Base-by-base conservation (phyloP, 176 grass and related monocot genomes). In the Luzula sylvatica region DNA sequence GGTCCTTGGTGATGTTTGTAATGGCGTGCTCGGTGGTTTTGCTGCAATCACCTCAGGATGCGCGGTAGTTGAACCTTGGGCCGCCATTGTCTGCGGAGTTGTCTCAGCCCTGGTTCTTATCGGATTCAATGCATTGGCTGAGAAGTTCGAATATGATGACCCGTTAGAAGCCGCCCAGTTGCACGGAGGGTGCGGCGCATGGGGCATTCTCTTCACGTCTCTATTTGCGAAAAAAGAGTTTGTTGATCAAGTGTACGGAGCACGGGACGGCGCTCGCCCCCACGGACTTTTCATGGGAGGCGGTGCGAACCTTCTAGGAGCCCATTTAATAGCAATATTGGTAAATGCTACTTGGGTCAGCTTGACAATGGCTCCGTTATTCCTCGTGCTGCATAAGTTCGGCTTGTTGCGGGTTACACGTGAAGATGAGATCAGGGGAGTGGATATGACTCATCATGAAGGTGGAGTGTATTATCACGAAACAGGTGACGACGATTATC, bases 221-320 rank as follows among this genome's bases (percentile, higher is more conserved):
- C 73, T 77, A 21, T 77, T 77, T 9, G 65, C 73, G 5, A 52
- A 50, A 32, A 59, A 77, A 29, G 60, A 69, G 65, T 77, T 62
- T 59, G 73, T 77, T 22, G 38, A 69, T 32, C 46, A 77, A 38
- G 65, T 77, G 18, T 69, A 44, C 23, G 56, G 39, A 4, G 73
- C 49, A 14, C 22, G 65, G 1, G 26, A 45, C 3, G 65, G 46
- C 11, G n/a, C 28, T 41, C 35, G 73, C 29, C 73, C 73, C 2
- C 44, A 68, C 32, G 73, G 73, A 23, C 46, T 76, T 27, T 76
- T 76, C 32, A 76, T 76, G 73, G 73, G 73, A 22, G 73, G 73
- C 18, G 73, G 73, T 1, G 65, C 53, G 13, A 40, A 57, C 41
- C 73, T 76, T 9, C 50, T 76, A 0, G 64, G 29, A 3, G 73